Evolutionary conservation across 2,329 filamentous ascomycete genomes (phyloP).

Genomic region (Tricladium varicosporioides): DNA sequence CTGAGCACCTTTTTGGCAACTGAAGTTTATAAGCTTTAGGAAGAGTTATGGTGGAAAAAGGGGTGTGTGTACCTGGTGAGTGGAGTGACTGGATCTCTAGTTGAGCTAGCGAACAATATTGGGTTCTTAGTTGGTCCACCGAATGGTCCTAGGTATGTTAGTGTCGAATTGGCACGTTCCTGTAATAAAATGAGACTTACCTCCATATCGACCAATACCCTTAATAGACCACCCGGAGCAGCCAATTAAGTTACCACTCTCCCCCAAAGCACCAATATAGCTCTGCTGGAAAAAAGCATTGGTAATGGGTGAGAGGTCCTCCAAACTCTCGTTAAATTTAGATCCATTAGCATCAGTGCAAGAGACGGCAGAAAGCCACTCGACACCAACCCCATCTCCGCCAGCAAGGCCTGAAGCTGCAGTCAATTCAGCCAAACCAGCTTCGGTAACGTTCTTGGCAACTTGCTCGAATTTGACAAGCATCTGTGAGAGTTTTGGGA

Average conservation of each 20-base stretch:
- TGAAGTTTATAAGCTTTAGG: neutral
- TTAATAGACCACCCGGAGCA: neutral
- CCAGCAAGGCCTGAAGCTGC: neutral
- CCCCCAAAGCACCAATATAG: neutral
- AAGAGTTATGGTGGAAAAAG: neutral
- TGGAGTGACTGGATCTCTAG: slow-evolving; percentile 33
- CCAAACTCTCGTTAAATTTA: neutral
- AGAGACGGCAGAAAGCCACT: neutral
- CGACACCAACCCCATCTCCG: neutral
- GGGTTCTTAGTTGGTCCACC: slow-evolving; percentile 31
- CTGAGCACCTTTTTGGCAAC: neutral
- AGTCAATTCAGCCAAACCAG: neutral
- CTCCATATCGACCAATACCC: neutral
- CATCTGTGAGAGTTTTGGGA: neutral
- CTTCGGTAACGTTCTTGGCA: neutral
- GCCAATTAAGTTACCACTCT: neutral
- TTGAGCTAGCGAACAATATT: slow-evolving; percentile 33
- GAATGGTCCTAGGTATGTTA: slow-evolving; percentile 16
- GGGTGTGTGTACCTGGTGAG: slow-evolving; percentile 9
- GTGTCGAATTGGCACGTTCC: too few relatives aligned
- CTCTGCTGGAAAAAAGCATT: neutral
- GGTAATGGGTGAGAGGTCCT: neutral
- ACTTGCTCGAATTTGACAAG: neutral
- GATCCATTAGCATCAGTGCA: neutral
- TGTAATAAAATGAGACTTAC: too few relatives aligned